Evolutionary conservation across 2,329 filamentous ascomycete genomes (phyloP).

Genomic region (Penicillium sp.): DNA sequence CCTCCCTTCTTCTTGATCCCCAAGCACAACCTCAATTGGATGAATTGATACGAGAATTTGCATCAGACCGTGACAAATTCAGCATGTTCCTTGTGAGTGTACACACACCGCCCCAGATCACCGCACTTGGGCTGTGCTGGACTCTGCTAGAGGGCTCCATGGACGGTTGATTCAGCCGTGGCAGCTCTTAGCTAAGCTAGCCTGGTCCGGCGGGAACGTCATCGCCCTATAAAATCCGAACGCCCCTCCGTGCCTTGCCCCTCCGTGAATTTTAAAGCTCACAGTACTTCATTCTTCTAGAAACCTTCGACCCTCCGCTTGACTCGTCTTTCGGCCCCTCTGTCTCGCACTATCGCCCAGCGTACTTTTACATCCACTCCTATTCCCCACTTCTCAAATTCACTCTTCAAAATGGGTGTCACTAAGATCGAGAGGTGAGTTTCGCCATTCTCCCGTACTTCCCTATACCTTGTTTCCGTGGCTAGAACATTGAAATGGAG

Average conservation of each 20-base stretch:
- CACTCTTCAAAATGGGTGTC: conserved; percentile 31
- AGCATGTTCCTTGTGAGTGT: conserved; percentile 24
- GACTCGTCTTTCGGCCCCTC: conserved; percentile 12
- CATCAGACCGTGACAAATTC: conserved; percentile 13
- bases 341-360: conserved; percentile 19
- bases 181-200: conserved; percentile 25
- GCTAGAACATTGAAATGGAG: not conserved
- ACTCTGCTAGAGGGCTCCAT: not conserved
- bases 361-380: conserved; percentile 37
- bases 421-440: conserved; percentile 31
- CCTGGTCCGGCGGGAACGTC: conserved; percentile 28
- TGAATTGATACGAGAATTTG: conserved; percentile 1
- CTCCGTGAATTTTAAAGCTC: conserved; percentile 18
- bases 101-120: not conserved
- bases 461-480: too few relatives aligned
- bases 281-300: conserved; percentile 18
- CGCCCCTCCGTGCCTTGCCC: conserved; percentile 24
- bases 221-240: conserved; percentile 34
- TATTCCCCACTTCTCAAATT: conserved; percentile 21
- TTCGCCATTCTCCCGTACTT: too few relatives aligned
- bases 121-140: not conserved
- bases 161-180: conserved; percentile 30
- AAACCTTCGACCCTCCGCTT: conserved; percentile 17
- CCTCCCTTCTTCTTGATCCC: conserved; percentile 23
- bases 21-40: conserved; percentile 18